Percentiles rank a stretch among this genome's conserved stretches.
Evolutionary conservation across 371 early-diverging fungal genomes (phyloP).

Genomic region (Lichtheimia ramosa): DNA sequence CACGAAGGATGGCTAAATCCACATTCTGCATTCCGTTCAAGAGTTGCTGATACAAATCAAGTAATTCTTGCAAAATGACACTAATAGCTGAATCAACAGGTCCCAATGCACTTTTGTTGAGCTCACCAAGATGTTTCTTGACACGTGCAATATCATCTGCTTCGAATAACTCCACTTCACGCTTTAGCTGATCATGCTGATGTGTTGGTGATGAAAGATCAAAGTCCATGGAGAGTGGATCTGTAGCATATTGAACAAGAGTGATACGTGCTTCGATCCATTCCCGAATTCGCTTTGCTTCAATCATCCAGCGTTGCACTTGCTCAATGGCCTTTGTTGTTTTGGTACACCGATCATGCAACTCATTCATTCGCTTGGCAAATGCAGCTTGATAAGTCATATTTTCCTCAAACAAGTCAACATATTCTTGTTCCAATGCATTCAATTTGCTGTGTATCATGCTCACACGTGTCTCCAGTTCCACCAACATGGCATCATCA

Average conservation of each 20-base stretch:
- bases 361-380: conserved; percentile 15
- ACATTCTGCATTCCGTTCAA: conserved; percentile 13
- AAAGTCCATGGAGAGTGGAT: conserved; percentile 22
- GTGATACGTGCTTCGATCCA: conserved; percentile 49
- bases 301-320: conserved; percentile 54
- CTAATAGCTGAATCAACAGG: conserved; percentile 54
- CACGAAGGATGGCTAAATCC: conserved; percentile 19
- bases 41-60: conserved; percentile 33
- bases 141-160: conserved; percentile 54
- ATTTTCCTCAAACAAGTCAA: conserved; percentile 21
- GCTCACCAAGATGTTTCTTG: conserved; percentile 38
- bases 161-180: conserved; percentile 51
- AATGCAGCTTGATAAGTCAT: conserved; percentile 14
- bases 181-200: conserved; percentile 34
- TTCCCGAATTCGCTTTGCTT: conserved; percentile 48
- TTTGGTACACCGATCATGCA: conserved; percentile 28
- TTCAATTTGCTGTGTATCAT: conserved; percentile 28
- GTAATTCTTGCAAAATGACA: conserved; percentile 41
- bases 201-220: background rate
- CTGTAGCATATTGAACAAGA: background rate
- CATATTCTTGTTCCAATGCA: conserved; percentile 29
- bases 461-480: conserved; percentile 36
- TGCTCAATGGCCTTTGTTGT: conserved; percentile 53
- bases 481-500: conserved; percentile 24
- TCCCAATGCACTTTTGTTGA: conserved; percentile 28